Evolutionary conservation across 306 rosid species (phyloP).

Genomic region (Rosa persica): DNA sequence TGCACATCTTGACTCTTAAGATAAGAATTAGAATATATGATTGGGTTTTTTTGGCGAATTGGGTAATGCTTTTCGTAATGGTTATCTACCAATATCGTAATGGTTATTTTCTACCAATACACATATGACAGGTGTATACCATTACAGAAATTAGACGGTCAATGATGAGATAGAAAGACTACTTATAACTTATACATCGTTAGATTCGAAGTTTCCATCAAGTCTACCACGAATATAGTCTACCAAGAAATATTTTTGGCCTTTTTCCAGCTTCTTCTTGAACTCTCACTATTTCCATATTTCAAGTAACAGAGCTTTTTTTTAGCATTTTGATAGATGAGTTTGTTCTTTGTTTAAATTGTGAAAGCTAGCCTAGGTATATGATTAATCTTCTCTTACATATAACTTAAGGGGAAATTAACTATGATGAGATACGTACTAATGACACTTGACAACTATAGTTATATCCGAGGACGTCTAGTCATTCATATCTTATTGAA

Average conservation of each 20-base stretch:
- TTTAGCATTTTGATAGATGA: not conserved
- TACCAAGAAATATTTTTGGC: no score
- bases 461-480: not conserved
- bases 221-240: no score
- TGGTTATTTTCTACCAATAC: no score
- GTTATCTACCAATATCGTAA: not conserved
- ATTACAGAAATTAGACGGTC: no score
- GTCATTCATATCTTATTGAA: not conserved
- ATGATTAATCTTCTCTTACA: not conserved
- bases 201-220: no score
- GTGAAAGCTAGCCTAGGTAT: slow-evolving; percentile 4
- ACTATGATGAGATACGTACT: not conserved
- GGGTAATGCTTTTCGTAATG: not conserved
- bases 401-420: not conserved
- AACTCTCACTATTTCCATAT: no score
- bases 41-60: not conserved
- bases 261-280: no score
- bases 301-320: no score
- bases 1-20: not conserved
- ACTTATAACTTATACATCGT: no score
- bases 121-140: no score
- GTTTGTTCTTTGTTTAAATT: not conserved
- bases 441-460: not conserved
- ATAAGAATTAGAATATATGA: not conserved
- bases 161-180: no score